Evolutionary conservation across 2,329 filamentous ascomycete genomes (phyloP).

Genomic region (Penicillium sp.): DNA sequence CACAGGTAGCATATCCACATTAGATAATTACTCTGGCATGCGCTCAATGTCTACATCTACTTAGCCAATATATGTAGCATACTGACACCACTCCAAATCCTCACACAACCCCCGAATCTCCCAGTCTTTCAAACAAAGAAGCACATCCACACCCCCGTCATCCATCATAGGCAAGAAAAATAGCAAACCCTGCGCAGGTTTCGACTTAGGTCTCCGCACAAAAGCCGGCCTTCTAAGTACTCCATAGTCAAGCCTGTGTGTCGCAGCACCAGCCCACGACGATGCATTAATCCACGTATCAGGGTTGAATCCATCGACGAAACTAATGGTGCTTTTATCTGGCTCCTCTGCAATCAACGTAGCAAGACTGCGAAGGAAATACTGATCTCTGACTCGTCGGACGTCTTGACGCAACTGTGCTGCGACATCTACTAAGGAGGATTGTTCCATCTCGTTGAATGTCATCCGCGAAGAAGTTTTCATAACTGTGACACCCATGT

Average conservation of each 20-base stretch:
- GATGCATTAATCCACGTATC: slow-evolving; percentile 16
- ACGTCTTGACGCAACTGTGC: slow-evolving; percentile 23
- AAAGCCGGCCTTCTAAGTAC: slow-evolving; percentile 14
- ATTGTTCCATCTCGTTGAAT: slow-evolving; percentile 19
- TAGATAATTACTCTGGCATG: no score
- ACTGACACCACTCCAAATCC: slow-evolving; percentile 12
- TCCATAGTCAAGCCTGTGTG: slow-evolving; percentile 10
- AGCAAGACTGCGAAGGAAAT: slow-evolving; percentile 29
- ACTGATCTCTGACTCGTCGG: slow-evolving; percentile 17
- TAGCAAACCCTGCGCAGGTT: slow-evolving; percentile 13
- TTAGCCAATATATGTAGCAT: slow-evolving; percentile 15
- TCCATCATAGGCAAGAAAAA: slow-evolving; percentile 14
- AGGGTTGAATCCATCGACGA: slow-evolving; percentile 15
- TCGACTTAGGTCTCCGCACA: slow-evolving; percentile 14
- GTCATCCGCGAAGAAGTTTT: slow-evolving; percentile 20
- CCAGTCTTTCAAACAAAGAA: slow-evolving; percentile 15
- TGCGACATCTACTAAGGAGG: slow-evolving; percentile 17
- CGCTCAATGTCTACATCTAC: no score
- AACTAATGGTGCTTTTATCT: slow-evolving; percentile 27
- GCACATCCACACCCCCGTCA: slow-evolving; percentile 17
- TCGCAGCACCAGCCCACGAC: slow-evolving; percentile 6
- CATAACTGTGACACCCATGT: slow-evolving; percentile 32
- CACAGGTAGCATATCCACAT: background rate
- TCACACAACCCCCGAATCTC: slow-evolving; percentile 9
- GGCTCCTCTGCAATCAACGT: slow-evolving; percentile 27